Base-by-base conservation (phyloP, 192 early-diverging fungal genomes). In the Rhizophagus clarus region DNA sequence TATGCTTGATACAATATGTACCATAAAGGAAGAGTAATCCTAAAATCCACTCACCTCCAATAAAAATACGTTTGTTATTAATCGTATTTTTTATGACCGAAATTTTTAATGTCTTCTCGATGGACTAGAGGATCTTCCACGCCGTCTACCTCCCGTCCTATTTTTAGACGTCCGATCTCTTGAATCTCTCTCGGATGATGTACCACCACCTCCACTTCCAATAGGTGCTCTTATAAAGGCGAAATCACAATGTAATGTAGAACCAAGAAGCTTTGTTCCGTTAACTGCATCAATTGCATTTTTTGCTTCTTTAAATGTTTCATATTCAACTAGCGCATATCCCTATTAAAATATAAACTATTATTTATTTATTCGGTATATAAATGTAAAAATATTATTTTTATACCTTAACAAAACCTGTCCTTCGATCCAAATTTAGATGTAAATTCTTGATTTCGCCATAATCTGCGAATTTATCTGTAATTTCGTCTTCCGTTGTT, bases 281-380 rank as follows among this genome's bases (percentile, higher is more conserved):
- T 96, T 91, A 20, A 90, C 89, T 51, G 84, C 84, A 32, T 91
- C 87, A 32, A 97, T 94, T 14, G 96, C 97, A 11, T 83, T 83
- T 61, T 93, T 87, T 37, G 97, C 96, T 77, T 98, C 93, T 42
- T 90, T 90, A 70, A 89, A 85, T 22, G 91, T 87, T 60, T 91
- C 92, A 76, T 95, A 99, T 85, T 99, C 96, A 26, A 98, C 83
- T 61, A 99, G 84, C 7, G 94, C 96, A 81, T 99, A 99, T 56
- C 97, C 97, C 95, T 96, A 81, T 7, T 17, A 69, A 72, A n/a
- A n/a, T 56, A 42, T 8, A n/a, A 49, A 69, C 24, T 32, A 37
- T 42, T 11, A 76, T 14, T 40, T n/a, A n/a, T n/a, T 15, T 22
- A n/a, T 8, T 32, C 6, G 17, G 17, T 10, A 37, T 40, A 47